A percentile compares a stretch with the other conserved stretches of the same genome.
Conservation (phyloP, 2,329 filamentous ascomycete species). For the Neodidymelliopsis sp. region DNA sequence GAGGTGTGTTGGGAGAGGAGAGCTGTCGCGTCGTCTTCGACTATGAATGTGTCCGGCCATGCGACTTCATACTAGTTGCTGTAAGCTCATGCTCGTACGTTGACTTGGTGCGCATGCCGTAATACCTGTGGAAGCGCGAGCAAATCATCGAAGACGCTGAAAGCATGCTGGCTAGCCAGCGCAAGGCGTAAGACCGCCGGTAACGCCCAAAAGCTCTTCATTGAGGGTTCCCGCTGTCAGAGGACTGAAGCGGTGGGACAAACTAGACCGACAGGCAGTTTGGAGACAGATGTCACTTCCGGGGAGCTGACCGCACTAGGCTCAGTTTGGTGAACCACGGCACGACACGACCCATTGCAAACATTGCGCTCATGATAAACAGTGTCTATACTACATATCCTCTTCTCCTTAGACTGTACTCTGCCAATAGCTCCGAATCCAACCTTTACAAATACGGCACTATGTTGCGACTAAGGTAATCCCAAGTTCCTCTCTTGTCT, state of each 20-base stretch:
- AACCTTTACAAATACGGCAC: background rate
- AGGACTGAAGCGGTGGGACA: background rate
- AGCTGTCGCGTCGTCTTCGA: slow-evolving; percentile 71
- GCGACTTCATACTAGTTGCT: slow-evolving; percentile 75
- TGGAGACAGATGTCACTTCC: slow-evolving; percentile 46
- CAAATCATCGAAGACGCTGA: slow-evolving; percentile 89
- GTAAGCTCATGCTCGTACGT: slow-evolving; percentile 16
- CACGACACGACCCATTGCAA: background rate
- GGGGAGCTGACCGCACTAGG: slow-evolving; percentile 12
- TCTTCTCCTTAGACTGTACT: background rate
- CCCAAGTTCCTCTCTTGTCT: background rate
- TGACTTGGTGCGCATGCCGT: slow-evolving; percentile 5
- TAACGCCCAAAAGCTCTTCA: slow-evolving; percentile 59
- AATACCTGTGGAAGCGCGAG: slow-evolving; percentile 85
- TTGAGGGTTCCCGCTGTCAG: slow-evolving; percentile 20
- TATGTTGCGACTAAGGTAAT: background rate
- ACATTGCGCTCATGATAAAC: background rate
- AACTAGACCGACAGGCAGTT: slow-evolving; percentile 10
- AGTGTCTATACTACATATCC: background rate
- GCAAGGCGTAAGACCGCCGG: slow-evolving; percentile 57
- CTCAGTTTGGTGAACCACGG: slow-evolving; percentile 11
- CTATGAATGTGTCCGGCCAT: slow-evolving; percentile 76
- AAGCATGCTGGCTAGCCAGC: slow-evolving; percentile 65
- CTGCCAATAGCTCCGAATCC: too few relatives aligned
- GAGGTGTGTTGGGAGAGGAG: slow-evolving; percentile 56